Evolutionary conservation across 2,329 filamentous ascomycete genomes (phyloP).

Genomic region (Colletotrichum chlorophyti): DNA sequence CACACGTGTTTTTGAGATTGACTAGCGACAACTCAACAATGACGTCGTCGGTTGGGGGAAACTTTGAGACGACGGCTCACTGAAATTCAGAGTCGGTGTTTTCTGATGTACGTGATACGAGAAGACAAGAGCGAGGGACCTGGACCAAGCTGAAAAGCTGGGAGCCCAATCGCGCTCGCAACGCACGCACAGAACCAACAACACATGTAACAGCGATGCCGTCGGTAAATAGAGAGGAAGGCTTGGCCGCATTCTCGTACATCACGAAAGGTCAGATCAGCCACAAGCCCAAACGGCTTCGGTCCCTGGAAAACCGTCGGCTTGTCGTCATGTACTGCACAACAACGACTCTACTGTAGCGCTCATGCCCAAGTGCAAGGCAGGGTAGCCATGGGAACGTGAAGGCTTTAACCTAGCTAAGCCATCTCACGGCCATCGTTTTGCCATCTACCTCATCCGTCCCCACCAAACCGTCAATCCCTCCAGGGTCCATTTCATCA

Average conservation of each 20-base stretch:
- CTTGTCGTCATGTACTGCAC: conserved; percentile 2
- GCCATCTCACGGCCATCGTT: conserved; percentile 15
- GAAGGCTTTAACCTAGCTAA: neutral
- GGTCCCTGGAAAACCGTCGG: neutral
- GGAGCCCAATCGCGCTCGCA: too few relatives aligned
- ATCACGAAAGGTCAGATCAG: neutral
- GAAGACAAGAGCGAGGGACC: too few relatives aligned
- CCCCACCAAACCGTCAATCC: conserved; percentile 25
- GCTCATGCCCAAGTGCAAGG: neutral
- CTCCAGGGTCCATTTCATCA: conserved; percentile 4
- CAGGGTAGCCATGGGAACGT: too few relatives aligned
- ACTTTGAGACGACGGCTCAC: neutral
- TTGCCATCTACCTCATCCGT: conserved; percentile 28
- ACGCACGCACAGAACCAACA: neutral
- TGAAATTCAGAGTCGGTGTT: too few relatives aligned
- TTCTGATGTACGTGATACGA: too few relatives aligned
- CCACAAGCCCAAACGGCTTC: neutral
- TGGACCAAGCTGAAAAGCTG: neutral
- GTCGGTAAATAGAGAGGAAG: too few relatives aligned
- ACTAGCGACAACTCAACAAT: too few relatives aligned
- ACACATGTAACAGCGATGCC: neutral
- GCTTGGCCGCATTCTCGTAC: too few relatives aligned
- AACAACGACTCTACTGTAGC: neutral
- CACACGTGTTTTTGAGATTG: too few relatives aligned
- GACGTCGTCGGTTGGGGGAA: neutral